phyloP scores from a whole-genome alignment of 1,139 yeast species.

The Lodderomyces pseudojiufengensis region DNA sequence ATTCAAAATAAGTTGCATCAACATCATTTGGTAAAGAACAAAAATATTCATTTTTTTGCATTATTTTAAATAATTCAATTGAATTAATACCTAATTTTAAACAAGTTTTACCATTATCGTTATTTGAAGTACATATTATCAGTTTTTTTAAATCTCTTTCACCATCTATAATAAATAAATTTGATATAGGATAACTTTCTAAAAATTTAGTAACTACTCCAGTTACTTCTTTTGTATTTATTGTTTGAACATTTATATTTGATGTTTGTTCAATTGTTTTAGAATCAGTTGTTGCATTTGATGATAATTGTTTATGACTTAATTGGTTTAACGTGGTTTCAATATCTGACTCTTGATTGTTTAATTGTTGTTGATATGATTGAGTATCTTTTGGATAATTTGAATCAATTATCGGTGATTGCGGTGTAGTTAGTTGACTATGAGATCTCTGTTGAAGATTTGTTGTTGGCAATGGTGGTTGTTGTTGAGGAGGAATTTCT shows the following conservation, averaged over 20 bases:
- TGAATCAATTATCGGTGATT: too few relatives aligned
- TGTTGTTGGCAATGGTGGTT: conserved; percentile 7
- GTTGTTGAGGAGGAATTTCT: background rate
- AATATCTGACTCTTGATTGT: conserved; percentile 29
- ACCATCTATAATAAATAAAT: conserved; percentile 43
- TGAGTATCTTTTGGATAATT: background rate
- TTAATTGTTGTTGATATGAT: conserved; percentile 13
- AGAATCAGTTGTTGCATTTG: too few relatives aligned
- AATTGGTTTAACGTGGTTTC: conserved; percentile 34
- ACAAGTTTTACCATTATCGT: conserved; percentile 44
- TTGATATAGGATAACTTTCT: conserved; percentile 21
- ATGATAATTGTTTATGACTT: conserved; percentile 2
- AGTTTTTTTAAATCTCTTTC: conserved; percentile 37
- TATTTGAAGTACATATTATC: conserved; percentile 41
- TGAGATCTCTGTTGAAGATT: conserved; percentile 39
- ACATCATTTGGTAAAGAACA: conserved; percentile 47
- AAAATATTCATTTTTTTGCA: conserved; percentile 45
- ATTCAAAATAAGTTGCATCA: conserved; percentile 47
- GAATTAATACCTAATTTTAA: conserved; percentile 37
- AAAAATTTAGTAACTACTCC: conserved; percentile 21
- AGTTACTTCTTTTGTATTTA: conserved; percentile 7
- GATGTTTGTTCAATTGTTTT: conserved; percentile 2
- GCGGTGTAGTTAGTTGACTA: conserved; percentile 3
- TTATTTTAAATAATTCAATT: conserved; percentile 40
- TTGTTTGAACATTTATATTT: conserved; percentile 7